These are phyloP conservation scores for Auricularia sp. DNA, from an alignment of 768 basidiomycete genomes.

Conservation along the genomic window DNA sequence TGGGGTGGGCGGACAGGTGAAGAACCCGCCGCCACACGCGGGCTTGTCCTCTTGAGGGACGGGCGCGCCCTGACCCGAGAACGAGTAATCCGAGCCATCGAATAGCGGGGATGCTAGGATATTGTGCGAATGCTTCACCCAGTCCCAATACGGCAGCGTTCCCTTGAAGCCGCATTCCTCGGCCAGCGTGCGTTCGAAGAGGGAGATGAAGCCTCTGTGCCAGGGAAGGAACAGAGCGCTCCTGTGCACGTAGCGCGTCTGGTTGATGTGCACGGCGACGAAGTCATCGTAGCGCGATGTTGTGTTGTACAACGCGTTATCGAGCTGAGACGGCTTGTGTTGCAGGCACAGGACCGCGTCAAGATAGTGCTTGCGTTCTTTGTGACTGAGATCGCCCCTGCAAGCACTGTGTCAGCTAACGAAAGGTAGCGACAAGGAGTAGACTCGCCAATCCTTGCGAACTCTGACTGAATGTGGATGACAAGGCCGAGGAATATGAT, in stretches of 20 bases:
- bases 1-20: not conserved
- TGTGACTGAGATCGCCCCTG: not conserved
- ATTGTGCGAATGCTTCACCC: conserved; percentile 2
- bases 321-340: not conserved
- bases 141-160: conserved; percentile 21
- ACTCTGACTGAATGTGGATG: no score
- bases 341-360: not conserved
- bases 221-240: conserved; percentile 21
- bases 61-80: not conserved
- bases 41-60: not conserved
- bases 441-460: no score
- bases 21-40: not conserved
- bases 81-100: not conserved
- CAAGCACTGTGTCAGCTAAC: no score
- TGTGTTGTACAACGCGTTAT: not conserved
- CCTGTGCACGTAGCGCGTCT: not conserved
- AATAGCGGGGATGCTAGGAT: not conserved
- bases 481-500: no score
- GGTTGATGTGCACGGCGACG: not conserved
- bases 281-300: not conserved
- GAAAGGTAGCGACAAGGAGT: no score
- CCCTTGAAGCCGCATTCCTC: conserved; percentile 18
- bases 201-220: conserved; percentile 20
- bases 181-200: conserved; percentile 17
- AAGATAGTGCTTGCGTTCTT: not conserved